phyloP scores from a whole-genome alignment of 148 eudicot species.

The Rhododendron simsii region DNA sequence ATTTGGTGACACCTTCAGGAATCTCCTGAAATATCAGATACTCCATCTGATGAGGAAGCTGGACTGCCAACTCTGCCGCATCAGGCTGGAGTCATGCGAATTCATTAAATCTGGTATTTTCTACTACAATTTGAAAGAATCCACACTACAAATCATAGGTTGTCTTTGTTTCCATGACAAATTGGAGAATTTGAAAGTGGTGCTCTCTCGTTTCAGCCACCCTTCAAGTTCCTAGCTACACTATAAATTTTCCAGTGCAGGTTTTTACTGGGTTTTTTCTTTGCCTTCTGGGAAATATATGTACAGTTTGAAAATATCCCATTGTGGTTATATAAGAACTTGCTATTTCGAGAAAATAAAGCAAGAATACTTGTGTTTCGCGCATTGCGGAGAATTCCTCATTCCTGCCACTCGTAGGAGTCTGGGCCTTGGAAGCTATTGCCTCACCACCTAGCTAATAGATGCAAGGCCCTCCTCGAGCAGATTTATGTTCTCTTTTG shows the following conservation, averaged over 20 bases:
- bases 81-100: not conserved
- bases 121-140: not conserved
- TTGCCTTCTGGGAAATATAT: not conserved
- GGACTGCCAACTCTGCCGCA: constrained; percentile 4
- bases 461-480: too few relatives aligned
- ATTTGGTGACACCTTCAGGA: constrained; percentile 1
- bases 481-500: too few relatives aligned
- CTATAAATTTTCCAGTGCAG: not conserved
- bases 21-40: constrained; percentile 18
- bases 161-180: too few relatives aligned
- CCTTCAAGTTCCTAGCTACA: constrained; percentile 10
- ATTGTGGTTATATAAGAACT: not conserved
- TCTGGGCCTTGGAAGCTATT: too few relatives aligned
- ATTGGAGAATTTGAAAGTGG: constrained; percentile 13
- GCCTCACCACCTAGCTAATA: too few relatives aligned
- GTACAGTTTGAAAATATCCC: not conserved
- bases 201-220: constrained; percentile 12
- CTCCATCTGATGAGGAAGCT: constrained; percentile 34
- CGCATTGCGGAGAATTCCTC: too few relatives aligned
- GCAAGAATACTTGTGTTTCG: not conserved
- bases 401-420: too few relatives aligned
- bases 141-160: not conserved
- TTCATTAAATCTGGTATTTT: not conserved
- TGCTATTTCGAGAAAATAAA: not conserved
- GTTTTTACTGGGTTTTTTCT: not conserved